A percentile compares a stretch with the other conserved stretches of the same genome.
phyloP scores from a whole-genome alignment of 345 rosid species.

The Euphorbia pulcherrima region DNA sequence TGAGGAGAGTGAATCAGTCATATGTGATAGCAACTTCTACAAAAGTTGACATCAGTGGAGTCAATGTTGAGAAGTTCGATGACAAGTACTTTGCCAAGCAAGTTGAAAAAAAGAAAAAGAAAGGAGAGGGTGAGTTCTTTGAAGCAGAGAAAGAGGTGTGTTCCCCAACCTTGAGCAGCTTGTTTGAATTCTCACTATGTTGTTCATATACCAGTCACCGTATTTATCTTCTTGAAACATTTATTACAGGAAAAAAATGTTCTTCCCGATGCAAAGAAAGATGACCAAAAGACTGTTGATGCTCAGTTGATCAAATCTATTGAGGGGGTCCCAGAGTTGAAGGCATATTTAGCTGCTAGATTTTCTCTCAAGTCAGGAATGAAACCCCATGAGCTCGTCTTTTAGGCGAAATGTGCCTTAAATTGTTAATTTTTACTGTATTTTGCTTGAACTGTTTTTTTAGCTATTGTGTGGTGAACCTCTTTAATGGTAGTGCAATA shows the following conservation, averaged over 20 bases:
- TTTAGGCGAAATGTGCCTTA: conserved; percentile 7
- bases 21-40: conserved; percentile 67
- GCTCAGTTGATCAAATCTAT: conserved; percentile 53
- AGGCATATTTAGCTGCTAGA: conserved; percentile 73
- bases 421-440: conserved; percentile 3
- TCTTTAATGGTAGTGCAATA: background rate
- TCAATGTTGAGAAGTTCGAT: conserved; percentile 45
- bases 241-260: conserved; percentile 54
- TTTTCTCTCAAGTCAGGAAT: conserved; percentile 49
- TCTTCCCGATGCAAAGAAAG: conserved; percentile 73
- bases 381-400: conserved; percentile 35
- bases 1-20: conserved; percentile 61
- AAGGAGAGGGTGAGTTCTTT: conserved; percentile 74
- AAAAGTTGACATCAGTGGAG: conserved; percentile 64
- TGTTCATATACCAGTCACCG: too few species aligned
- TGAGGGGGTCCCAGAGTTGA: conserved; percentile 69
- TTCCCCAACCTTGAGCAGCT: background rate
- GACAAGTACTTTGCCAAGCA: conserved; percentile 44
- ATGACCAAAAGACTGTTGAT: conserved; percentile 74
- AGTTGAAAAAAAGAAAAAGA: conserved; percentile 61
- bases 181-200: background rate
- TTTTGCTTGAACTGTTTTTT: conserved; percentile 18
- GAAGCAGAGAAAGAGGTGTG: conserved; percentile 64
- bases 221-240: background rate
- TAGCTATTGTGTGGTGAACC: conserved; percentile 11